A percentile compares a stretch with the other conserved stretches of the same genome.
These are phyloP conservation scores for Aureobasidium uvarum DNA, from an alignment of 2,329 filamentous ascomycete species.

Conservation along the genomic window DNA sequence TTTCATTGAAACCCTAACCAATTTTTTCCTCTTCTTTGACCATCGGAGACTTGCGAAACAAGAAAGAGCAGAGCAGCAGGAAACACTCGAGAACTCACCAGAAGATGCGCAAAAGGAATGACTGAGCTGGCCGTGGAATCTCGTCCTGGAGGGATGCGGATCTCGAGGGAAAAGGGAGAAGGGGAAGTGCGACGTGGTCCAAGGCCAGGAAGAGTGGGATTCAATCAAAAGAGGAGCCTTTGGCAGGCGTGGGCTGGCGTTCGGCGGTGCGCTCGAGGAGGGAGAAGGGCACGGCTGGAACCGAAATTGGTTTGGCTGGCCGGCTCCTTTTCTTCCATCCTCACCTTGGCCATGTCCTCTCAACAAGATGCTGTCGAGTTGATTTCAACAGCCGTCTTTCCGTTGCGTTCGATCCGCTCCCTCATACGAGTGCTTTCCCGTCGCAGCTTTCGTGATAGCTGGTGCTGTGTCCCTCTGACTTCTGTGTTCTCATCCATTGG, in stretches of 20 bases:
- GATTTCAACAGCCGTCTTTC: background rate
- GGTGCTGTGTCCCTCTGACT: background rate
- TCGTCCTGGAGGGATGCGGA: slow-evolving; percentile 10
- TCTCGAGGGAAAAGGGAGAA: background rate
- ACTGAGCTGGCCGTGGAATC: slow-evolving; percentile 1
- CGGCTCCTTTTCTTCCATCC: slow-evolving; percentile 21
- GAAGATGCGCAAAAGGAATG: slow-evolving; percentile 21
- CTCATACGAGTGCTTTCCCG: background rate
- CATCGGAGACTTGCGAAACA: background rate
- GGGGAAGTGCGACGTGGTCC: slow-evolving; percentile 11
- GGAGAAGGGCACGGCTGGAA: background rate
- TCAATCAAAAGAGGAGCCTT: slow-evolving; percentile 24
- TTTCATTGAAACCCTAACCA: slow-evolving; percentile 21
- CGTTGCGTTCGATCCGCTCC: background rate
- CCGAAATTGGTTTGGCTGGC: slow-evolving; percentile 11
- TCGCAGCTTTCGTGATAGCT: background rate
- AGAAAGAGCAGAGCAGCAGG: background rate
- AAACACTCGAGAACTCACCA: slow-evolving; percentile 14
- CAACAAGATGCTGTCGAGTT: slow-evolving; percentile 11
- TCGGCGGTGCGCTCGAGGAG: slow-evolving; percentile 18
- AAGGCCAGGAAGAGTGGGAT: slow-evolving; percentile 21
- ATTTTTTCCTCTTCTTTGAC: slow-evolving; percentile 11
- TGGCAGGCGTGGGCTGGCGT: slow-evolving; percentile 21
- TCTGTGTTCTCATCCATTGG: background rate
- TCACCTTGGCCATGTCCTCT: slow-evolving; percentile 12